A percentile compares a stretch with the other conserved stretches of the same genome.
phyloP scores from a whole-genome alignment of 2,329 filamentous ascomycete genomes.

The Fusarium sp. region DNA sequence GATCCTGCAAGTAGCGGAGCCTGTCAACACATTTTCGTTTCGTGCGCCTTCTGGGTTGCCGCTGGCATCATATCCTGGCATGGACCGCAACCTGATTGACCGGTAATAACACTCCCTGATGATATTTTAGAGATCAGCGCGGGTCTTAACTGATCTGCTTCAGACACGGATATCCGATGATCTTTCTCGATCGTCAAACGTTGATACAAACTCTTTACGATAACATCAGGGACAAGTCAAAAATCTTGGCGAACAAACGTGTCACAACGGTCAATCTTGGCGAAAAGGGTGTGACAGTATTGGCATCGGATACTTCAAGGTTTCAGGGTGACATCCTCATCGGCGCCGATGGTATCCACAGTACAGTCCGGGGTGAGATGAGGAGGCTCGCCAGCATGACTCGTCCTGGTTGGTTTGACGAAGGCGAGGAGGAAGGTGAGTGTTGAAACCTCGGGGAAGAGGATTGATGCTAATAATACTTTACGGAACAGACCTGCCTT shows the following conservation, averaged over 20 bases:
- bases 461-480: background rate
- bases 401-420: background rate
- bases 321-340: background rate
- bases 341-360: background rate
- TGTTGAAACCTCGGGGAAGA: no score
- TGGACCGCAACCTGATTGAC: slow-evolving; percentile 2
- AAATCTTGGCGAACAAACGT: background rate
- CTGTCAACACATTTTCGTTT: slow-evolving; percentile 5
- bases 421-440: background rate
- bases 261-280: background rate
- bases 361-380: background rate
- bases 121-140: background rate
- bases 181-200: background rate
- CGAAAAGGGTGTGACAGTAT: background rate
- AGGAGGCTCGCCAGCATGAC: background rate
- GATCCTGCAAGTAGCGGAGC: background rate
- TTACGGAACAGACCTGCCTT: background rate
- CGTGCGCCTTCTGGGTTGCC: background rate
- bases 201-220: background rate
- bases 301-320: background rate
- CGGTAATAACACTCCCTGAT: background rate
- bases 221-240: background rate
- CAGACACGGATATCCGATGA: slow-evolving; percentile 44
- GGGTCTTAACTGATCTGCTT: background rate
- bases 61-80: background rate